A percentile compares a stretch with the other conserved stretches of the same genome.
Conservation (phyloP, 768 basidiomycete species). For the Tubosaeta sp. region DNA sequence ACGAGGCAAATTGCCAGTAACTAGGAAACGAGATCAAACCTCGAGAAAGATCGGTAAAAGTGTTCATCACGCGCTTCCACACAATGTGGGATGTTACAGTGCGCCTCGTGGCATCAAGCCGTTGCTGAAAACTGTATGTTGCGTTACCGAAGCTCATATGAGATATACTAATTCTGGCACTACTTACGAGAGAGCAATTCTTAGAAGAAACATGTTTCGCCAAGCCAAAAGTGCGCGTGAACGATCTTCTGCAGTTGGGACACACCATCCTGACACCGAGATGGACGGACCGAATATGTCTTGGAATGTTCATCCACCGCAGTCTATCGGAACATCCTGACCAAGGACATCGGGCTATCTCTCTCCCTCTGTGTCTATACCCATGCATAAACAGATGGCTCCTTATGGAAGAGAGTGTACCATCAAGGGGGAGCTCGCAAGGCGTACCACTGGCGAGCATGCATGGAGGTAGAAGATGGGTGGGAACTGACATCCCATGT, state of each 20-base stretch:
- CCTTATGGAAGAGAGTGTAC: background rate
- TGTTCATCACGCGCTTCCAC: too few species aligned
- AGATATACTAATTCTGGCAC: background rate
- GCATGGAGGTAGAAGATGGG: background rate
- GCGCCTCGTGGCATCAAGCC: background rate
- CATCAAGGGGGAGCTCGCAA: slow-evolving; percentile 1
- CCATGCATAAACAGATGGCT: slow-evolving; percentile 11
- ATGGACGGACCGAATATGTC: slow-evolving; percentile 9
- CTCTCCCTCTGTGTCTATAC: slow-evolving; percentile 1
- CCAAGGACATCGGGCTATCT: slow-evolving; percentile 9
- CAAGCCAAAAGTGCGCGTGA: slow-evolving; percentile 10
- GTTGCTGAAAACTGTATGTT: background rate
- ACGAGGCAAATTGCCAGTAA: too few species aligned
- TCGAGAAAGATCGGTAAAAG: too few species aligned
- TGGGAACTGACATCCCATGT: background rate
- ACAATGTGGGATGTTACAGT: background rate
- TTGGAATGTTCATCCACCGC: slow-evolving; percentile 4
- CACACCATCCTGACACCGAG: slow-evolving; percentile 1
- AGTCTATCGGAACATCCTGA: slow-evolving; percentile 1
- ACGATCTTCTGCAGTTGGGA: background rate
- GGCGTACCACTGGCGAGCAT: background rate
- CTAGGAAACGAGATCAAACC: too few species aligned
- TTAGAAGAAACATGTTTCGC: slow-evolving; percentile 9
- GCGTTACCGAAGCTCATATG: background rate
- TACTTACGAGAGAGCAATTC: background rate